Conservation (phyloP, 2,329 filamentous ascomycete species). For the Penicillium sp. region DNA sequence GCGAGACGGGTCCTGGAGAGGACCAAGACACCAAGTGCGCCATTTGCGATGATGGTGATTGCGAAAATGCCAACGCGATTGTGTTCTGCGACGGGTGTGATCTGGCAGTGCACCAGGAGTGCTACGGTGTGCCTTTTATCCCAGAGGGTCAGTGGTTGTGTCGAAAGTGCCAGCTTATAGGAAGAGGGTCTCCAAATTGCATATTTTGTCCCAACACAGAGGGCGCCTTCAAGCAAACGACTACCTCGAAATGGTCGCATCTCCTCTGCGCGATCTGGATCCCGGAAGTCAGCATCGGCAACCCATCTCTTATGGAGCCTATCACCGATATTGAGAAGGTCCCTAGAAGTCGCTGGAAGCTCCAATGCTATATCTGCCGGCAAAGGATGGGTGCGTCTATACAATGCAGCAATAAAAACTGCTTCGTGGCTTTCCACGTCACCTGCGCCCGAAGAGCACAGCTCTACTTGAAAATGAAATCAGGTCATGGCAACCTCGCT, state of each 20-base stretch:
- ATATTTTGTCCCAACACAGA: slow-evolving; percentile 99
- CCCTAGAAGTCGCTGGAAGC: slow-evolving; percentile 89
- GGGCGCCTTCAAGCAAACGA: slow-evolving; percentile 98
- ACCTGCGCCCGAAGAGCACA: slow-evolving; percentile 89
- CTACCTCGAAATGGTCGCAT: slow-evolving; percentile 95
- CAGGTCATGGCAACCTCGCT: slow-evolving; percentile 76
- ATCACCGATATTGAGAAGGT: slow-evolving; percentile 98
- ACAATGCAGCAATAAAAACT: slow-evolving; percentile 96
- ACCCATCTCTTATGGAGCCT: slow-evolving; percentile 97
- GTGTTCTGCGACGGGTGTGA: slow-evolving; percentile 99
- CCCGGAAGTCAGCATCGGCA: slow-evolving; percentile 92
- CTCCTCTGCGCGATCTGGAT: slow-evolving; percentile 98
- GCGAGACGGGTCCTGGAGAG: slow-evolving; percentile 81
- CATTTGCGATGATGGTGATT: slow-evolving; percentile 98
- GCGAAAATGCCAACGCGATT: slow-evolving; percentile 98
- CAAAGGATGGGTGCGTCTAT: slow-evolving; percentile 99
- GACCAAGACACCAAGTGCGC: slow-evolving; percentile 97
- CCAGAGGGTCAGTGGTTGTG: slow-evolving; percentile 98
- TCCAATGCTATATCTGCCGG: slow-evolving; percentile 94
- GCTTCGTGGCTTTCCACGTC: slow-evolving; percentile 96
- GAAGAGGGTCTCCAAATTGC: slow-evolving; percentile 88
- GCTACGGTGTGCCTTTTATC: slow-evolving; percentile 97
- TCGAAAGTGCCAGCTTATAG: slow-evolving; percentile 93
- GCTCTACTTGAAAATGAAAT: slow-evolving; percentile 96
- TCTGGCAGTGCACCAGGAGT: slow-evolving; percentile 96